Evolutionary conservation across 2,329 filamentous ascomycete species (phyloP).

Genomic region (Colletotrichum eleusines): DNA sequence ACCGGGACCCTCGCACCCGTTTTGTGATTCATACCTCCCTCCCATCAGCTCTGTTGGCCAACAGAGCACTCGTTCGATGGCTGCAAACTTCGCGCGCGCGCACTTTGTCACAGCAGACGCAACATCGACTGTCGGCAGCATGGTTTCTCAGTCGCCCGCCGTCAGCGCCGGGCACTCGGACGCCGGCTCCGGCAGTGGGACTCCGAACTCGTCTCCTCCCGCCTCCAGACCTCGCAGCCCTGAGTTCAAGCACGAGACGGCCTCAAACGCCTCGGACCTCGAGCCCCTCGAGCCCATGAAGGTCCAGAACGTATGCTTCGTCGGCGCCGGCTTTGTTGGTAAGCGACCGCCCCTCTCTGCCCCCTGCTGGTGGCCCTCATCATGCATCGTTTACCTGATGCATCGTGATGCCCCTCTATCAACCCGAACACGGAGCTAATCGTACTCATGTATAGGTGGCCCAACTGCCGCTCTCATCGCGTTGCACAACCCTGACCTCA

Average conservation of each 20-base stretch:
- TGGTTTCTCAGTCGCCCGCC: slow-evolving; percentile 33
- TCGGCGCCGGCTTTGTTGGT: slow-evolving; percentile 83
- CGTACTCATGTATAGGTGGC: slow-evolving; percentile 65
- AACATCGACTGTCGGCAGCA: slow-evolving; percentile 39
- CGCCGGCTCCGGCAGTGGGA: slow-evolving; percentile 39
- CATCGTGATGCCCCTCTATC: not conserved
- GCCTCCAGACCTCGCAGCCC: slow-evolving; percentile 41
- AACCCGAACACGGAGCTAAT: slow-evolving; percentile 19
- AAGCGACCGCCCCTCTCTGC: slow-evolving; percentile 49
- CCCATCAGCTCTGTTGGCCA: slow-evolving; percentile 19
- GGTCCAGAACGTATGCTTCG: slow-evolving; percentile 73
- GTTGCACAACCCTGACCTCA: slow-evolving; percentile 76
- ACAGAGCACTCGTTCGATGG: slow-evolving; percentile 35
- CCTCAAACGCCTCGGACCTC: slow-evolving; percentile 15
- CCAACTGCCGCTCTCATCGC: slow-evolving; percentile 82
- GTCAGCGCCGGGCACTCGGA: slow-evolving; percentile 39
- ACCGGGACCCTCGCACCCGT: slow-evolving; percentile 13
- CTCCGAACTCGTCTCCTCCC: slow-evolving; percentile 42
- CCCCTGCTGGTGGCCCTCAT: slow-evolving; percentile 6
- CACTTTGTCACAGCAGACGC: slow-evolving; percentile 33
- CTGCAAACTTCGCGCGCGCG: slow-evolving; percentile 26
- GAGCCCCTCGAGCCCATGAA: slow-evolving; percentile 38
- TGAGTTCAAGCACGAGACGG: slow-evolving; percentile 29
- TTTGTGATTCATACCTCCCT: not conserved
- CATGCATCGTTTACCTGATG: not conserved